Conservation (phyloP, 495 filamentous ascomycete genomes). For the Beverwykella pulmonaria region DNA sequence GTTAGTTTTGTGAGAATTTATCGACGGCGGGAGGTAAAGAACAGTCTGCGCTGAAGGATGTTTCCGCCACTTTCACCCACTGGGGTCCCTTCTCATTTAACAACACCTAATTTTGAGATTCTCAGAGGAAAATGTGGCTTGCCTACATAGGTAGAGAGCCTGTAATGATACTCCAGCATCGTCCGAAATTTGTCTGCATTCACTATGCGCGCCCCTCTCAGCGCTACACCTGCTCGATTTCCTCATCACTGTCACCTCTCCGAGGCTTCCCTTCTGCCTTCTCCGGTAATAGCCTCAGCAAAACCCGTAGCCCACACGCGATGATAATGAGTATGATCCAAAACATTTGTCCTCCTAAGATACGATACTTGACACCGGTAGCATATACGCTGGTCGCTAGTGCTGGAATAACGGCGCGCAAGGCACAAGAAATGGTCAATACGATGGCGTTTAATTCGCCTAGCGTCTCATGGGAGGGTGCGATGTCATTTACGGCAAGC, state of each 20-base stretch:
- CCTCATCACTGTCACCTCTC: neutral
- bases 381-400: conserved; percentile 65
- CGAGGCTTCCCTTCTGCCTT: conserved; percentile 48
- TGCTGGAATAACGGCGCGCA: conserved; percentile 63
- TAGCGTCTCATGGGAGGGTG: conserved; percentile 59
- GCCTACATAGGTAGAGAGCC: too few species aligned
- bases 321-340: conserved; percentile 62
- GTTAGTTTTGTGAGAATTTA: too few species aligned
- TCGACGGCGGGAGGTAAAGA: too few species aligned
- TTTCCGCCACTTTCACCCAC: too few species aligned
- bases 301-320: conserved; percentile 51
- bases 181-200: too few species aligned
- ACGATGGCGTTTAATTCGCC: conserved; percentile 68
- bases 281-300: conserved; percentile 54
- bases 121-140: too few species aligned
- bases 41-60: too few species aligned
- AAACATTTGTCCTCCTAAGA: conserved; percentile 62
- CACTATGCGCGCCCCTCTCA: too few species aligned
- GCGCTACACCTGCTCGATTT: neutral
- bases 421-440: conserved; percentile 55
- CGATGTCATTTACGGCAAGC: conserved; percentile 68
- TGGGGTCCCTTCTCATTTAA: too few species aligned
- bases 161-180: too few species aligned
- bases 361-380: conserved; percentile 57
- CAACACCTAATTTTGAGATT: too few species aligned